These are phyloP conservation scores for Mycosphaerella sp. DNA, from an alignment of 2,329 filamentous ascomycete species.

Conservation along the genomic window DNA sequence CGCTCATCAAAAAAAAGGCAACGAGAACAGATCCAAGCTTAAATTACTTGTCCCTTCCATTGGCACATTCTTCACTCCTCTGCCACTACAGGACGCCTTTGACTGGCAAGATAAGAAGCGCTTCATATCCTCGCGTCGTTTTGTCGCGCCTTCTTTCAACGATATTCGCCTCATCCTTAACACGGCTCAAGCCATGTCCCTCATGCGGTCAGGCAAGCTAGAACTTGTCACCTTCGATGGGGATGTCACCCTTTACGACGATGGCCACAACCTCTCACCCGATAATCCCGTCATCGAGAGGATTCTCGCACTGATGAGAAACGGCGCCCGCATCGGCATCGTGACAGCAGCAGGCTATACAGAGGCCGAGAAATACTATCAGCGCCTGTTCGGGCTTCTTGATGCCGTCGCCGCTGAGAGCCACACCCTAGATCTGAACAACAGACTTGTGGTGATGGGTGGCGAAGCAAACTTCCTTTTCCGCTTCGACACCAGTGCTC, in stretches of 20 bases:
- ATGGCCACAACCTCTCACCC: slow-evolving; percentile 71
- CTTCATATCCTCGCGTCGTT: slow-evolving; percentile 82
- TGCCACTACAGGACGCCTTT: slow-evolving; percentile 75
- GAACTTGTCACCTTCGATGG: slow-evolving; percentile 94
- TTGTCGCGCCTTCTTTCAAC: slow-evolving; percentile 95
- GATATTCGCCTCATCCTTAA: slow-evolving; percentile 90
- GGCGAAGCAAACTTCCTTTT: slow-evolving; percentile 97
- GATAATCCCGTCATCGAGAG: slow-evolving; percentile 70
- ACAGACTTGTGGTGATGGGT: slow-evolving; percentile 73
- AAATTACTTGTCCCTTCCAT: slow-evolving; percentile 86
- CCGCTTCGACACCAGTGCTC: slow-evolving; percentile 60
- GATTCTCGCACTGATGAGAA: slow-evolving; percentile 63
- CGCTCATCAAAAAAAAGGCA: slow-evolving; percentile 58
- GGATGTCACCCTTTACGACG: slow-evolving; percentile 84
- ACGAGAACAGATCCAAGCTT: slow-evolving; percentile 63
- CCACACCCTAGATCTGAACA: slow-evolving; percentile 4
- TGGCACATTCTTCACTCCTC: slow-evolving; percentile 86
- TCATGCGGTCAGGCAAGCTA: slow-evolving; percentile 66
- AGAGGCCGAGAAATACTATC: slow-evolving; percentile 78
- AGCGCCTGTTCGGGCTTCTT: slow-evolving; percentile 77
- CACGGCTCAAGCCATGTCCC: slow-evolving; percentile 86
- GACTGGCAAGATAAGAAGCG: slow-evolving; percentile 79
- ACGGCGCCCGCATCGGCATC: slow-evolving; percentile 81
- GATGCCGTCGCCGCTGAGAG: slow-evolving; percentile 63
- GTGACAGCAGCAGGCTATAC: slow-evolving; percentile 96